Evolutionary conservation across 257 asterid genomes (phyloP), one percentile per base, ranked within the genome.

Genomic region (Asclepias syriaca): DNA sequence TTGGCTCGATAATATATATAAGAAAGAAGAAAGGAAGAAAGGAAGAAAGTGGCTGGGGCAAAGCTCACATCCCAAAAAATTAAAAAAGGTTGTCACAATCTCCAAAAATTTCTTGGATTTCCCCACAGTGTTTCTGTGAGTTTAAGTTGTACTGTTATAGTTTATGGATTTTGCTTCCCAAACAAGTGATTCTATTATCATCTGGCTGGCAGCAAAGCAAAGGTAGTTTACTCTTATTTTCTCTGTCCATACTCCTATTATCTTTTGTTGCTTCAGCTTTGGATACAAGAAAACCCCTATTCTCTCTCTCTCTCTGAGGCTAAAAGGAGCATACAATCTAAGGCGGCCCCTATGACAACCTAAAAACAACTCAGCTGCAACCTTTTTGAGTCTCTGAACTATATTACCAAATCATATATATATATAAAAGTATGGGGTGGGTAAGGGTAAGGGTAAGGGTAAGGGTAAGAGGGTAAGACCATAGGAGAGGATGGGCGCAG

Each of bases 351-450:
- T 68, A 64, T 73, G 57, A 34, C 1, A 60, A 66, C 40, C 39
- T 69, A 40, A 64, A 64, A 45, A n/a, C 61, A 65, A 69, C 27
- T 43, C 68, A 63, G 70, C 60, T 72, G 72, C n/a, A 70, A 32
- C 50, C 68, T 70, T 68, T 78, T 68, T 65, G 66, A 78, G 82
- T 68, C 65, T 29, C 19, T 70, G 65, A 67, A 58, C 53, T 71
- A 2, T 71, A 2, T 69, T 58, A 43, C 72, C 75, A 46, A 65
- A 77, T 66, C 80, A 78, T 65, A 76, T 54, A 65, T 12, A 73
- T 53, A 40, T 24, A 6, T 1, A 6, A 8, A 6, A 6, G 0
- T 6, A 43, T 8, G 48, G 67, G 46, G 43, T 53, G 39, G 39
- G 39, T 34, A 34, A 34, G 39, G 39, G 39, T 34, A 34, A 34